Conservation (phyloP, 106 monocot species). For the Amphibolis antarctica region DNA sequence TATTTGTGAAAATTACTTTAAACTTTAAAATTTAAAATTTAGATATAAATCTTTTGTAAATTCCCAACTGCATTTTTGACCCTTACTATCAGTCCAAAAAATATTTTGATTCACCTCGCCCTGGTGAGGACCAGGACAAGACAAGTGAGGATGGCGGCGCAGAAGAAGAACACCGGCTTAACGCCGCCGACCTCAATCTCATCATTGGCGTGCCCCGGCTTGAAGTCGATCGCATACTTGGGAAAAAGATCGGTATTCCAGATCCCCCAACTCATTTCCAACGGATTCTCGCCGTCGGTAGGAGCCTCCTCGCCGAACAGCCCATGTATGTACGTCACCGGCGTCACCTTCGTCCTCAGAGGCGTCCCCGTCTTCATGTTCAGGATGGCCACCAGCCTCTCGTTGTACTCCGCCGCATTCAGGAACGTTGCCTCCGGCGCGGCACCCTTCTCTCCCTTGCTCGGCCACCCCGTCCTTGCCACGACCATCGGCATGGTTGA, state of each 20-base stretch:
- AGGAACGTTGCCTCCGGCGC: slow-evolving; percentile 1
- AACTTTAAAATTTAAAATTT: no score
- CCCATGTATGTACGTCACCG: slow-evolving; percentile 11
- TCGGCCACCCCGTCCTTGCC: not conserved
- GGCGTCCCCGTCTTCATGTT: slow-evolving; percentile 11
- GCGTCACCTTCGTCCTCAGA: not conserved
- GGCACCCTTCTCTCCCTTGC: not conserved
- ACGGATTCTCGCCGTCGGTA: not conserved
- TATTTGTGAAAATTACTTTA: no score
- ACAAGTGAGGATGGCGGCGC: not conserved
- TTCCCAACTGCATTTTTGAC: no score
- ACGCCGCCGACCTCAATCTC: not conserved
- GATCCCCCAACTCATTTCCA: slow-evolving; percentile 1
- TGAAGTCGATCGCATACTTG: not conserved
- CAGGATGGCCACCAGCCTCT: slow-evolving; percentile 7
- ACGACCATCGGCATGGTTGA: not conserved
- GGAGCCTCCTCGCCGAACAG: slow-evolving; percentile 6
- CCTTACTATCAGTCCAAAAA: no score
- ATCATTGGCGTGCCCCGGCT: not conserved
- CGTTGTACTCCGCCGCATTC: slow-evolving; percentile 15
- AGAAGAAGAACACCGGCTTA: not conserved
- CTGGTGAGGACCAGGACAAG: not conserved
- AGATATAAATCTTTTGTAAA: no score
- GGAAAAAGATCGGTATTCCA: not conserved
- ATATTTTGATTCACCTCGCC: not conserved